Percentiles rank a stretch among this genome's conserved stretches.
phyloP scores from a whole-genome alignment of 1,284 basidiomycete species.

The Pulchroboletus neoregius region DNA sequence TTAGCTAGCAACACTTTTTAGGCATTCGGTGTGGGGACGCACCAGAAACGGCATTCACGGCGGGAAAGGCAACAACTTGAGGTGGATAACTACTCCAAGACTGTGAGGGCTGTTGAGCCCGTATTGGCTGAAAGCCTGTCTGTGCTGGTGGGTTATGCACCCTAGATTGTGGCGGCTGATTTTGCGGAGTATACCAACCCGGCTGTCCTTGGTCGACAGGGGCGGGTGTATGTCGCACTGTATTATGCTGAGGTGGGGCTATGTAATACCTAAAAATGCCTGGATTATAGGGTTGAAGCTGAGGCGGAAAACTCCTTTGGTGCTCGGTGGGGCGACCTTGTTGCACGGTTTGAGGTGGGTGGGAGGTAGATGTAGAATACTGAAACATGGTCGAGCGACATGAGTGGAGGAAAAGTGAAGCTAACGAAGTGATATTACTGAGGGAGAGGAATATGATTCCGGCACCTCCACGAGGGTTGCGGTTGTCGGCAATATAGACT shows the following conservation, averaged over 20 bases:
- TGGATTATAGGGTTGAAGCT: slow-evolving; percentile 7
- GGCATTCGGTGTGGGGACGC: slow-evolving; percentile 3
- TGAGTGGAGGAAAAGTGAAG: slow-evolving; percentile 6
- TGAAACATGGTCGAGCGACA: slow-evolving; percentile 4
- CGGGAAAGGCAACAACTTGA: slow-evolving; percentile 2
- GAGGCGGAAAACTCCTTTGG: slow-evolving; percentile 6
- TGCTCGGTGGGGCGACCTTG: slow-evolving; percentile 1
- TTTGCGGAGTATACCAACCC: slow-evolving; percentile 14
- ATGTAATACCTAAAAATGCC: slow-evolving; percentile 9
- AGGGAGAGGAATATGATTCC: slow-evolving; percentile 16
- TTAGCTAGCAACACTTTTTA: slow-evolving; percentile 1
- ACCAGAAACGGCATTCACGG: slow-evolving; percentile 9
- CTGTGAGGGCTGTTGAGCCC: slow-evolving; percentile 10
- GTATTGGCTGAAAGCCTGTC: slow-evolving; percentile 6
- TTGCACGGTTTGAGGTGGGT: slow-evolving; percentile 7
- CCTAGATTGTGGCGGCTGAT: slow-evolving; percentile 5
- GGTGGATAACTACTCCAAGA: slow-evolving; percentile 12
- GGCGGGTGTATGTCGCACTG: background rate
- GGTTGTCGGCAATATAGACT: slow-evolving; percentile 29
- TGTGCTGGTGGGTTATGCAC: slow-evolving; percentile 2
- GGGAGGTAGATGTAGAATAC: slow-evolving; percentile 5
- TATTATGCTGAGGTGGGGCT: slow-evolving; percentile 1
- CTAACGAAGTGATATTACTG: slow-evolving; percentile 15
- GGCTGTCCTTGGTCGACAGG: slow-evolving; percentile 8
- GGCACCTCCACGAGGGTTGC: slow-evolving; percentile 31